Evolutionary conservation across 768 basidiomycete genomes (phyloP).

Genomic region (Tubosaeta sp.): DNA sequence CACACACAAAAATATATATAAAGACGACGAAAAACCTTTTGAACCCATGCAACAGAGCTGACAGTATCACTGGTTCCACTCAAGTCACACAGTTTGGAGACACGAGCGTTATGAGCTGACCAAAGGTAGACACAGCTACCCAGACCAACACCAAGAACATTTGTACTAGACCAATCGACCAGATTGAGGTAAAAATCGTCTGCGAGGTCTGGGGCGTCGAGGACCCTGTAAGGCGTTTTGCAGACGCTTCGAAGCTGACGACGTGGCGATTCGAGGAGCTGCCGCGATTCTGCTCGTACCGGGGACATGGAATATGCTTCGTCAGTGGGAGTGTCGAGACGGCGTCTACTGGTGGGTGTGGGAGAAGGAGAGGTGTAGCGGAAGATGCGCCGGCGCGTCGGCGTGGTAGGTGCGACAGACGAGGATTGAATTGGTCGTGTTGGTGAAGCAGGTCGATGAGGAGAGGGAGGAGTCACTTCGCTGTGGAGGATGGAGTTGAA

Average conservation of each 20-base stretch:
- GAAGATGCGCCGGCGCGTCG: slow-evolving; percentile 59
- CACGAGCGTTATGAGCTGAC: slow-evolving; percentile 91
- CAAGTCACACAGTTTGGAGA: slow-evolving; percentile 89
- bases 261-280: slow-evolving; percentile 79
- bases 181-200: slow-evolving; percentile 99
- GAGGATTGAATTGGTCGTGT: slow-evolving; percentile 41
- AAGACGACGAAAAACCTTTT: slow-evolving; percentile 42
- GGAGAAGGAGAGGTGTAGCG: slow-evolving; percentile 60
- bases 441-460: slow-evolving; percentile 60
- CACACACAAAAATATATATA: not conserved
- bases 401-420: slow-evolving; percentile 41
- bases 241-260: slow-evolving; percentile 78
- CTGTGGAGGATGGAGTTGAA: slow-evolving; percentile 74
- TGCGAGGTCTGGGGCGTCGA: slow-evolving; percentile 95
- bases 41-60: slow-evolving; percentile 92
- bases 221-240: slow-evolving; percentile 94
- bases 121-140: slow-evolving; percentile 93
- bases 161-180: slow-evolving; percentile 95
- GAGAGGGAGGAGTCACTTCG: slow-evolving; percentile 72
- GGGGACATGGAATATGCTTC: slow-evolving; percentile 90
- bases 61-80: slow-evolving; percentile 60
- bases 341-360: slow-evolving; percentile 42
- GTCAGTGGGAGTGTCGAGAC: slow-evolving; percentile 81
- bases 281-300: slow-evolving; percentile 77
- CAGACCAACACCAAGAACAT: slow-evolving; percentile 91